Evolutionary conservation across 2,329 filamentous ascomycete species (phyloP), one percentile per base, ranked within the genome.

Genomic region (Dryadomyces quercivorus): DNA sequence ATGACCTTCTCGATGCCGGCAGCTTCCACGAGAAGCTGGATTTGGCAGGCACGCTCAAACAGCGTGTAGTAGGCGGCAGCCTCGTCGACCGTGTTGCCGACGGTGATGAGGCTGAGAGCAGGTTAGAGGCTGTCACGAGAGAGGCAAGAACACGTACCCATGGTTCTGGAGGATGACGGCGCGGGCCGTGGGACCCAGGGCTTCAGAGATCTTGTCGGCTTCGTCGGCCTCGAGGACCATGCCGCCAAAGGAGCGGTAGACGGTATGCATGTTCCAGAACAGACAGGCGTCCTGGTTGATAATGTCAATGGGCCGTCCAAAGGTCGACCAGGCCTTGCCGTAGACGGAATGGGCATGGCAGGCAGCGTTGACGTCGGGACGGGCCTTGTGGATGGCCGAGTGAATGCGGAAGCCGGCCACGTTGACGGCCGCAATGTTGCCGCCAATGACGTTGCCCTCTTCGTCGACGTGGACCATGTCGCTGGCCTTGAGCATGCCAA

Each of bases 381-480:
- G 71, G 1, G 81, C 81, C 65, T 80, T 81, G 67, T 85, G 78
- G 16, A 87, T 72, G 3, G 82, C 83, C 18, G 73, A 74, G 67
- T 88, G 85, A 59, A 88, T 88, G 54, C 84, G 66, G 61, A 86
- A 87, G 0, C 83, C 84, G 0, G 84, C 83, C 2, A 80, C 76
- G 65, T 88, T 88, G 47, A 81, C 78, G 0, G 82, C 18, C 2
- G 43, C 82, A n/a, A 26, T 36, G 0, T 62, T 64, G 10, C 82
- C 82, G 18, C 80, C 82, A 2, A 85, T 74, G 3, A 81, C 74
- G 34, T 78, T 75, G 5, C 84, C 84, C 1, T 67, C 59, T 51
- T 69, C 66, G 58, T 86, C 77, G 2, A 87, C 74, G 46, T 83
- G 75, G 5, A 83, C 73, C 73, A 83, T 76, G 61, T 82, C 80